Evolutionary conservation across 2,329 filamentous ascomycete species (phyloP), one percentile per base, ranked within the genome.

Genomic region (Xylariaceae sp.): DNA sequence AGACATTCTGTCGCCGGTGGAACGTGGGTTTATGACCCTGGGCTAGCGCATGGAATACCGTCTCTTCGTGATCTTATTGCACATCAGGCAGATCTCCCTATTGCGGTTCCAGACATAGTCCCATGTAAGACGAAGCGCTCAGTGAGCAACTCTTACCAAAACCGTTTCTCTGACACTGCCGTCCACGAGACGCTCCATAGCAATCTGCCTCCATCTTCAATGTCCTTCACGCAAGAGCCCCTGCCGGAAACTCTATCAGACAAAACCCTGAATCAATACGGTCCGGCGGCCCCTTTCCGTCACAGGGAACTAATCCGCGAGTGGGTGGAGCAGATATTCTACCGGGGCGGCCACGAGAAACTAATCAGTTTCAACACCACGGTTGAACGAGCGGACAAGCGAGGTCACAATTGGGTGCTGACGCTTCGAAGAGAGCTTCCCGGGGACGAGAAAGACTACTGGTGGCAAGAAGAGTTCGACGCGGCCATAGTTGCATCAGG

Each of bases 401-500:
- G 12, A 40, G 19, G 18, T 7, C 2, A 55, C 1, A 61, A 69
- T 57, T 74, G 72, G 72, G 57, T 59, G 1, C 49, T 74, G 0
- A 70, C 68, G 0, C 60, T 74, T 10, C 65, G 71, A 2, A 60
- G 62, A 23, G 51, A 49, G 1, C 7, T 52, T 41, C n/a, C 52
- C 41, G n/a, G 47, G 23, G 1, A 59, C 50, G 9, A 41, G 2
- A 54, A 26, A 26, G 67, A 73, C 47, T 65, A 69, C 60, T 75
- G 73, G 73, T 74, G 72, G 75, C 46, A 49, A 12, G 23, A 50
- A 40, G 44, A 70, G 1, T 91, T 85, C 61, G 86, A 89, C 70
- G 86, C 86, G 2, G 75, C 89, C 4, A 74, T 88, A 2, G 79
- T 86, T 12, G 83, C 85, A 1, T 87, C 77, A 59, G 86, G 86